Percentiles rank a stretch among this genome's conserved stretches.
phyloP scores from a whole-genome alignment of 1,284 basidiomycete species.

The Erythrobasidium hasegawianum region DNA sequence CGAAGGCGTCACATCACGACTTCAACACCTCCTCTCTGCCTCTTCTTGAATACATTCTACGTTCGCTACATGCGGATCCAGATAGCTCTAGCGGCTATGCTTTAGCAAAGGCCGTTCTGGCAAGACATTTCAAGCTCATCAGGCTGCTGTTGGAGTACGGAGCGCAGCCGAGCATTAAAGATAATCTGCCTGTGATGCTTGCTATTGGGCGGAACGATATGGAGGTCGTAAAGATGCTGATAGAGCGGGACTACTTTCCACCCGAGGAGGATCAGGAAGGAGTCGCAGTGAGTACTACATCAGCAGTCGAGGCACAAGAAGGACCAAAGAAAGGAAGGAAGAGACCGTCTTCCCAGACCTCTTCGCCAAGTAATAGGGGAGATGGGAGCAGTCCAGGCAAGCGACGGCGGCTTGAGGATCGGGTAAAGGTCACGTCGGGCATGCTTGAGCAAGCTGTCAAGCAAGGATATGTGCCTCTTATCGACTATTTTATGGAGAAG shows the following conservation, averaged over 20 bases:
- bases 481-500: slow-evolving; percentile 22
- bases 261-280: not conserved
- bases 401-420: slow-evolving; percentile 18
- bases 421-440: slow-evolving; percentile 15
- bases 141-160: slow-evolving; percentile 63
- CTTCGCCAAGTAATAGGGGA: not conserved
- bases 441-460: slow-evolving; percentile 32
- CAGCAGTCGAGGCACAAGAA: not conserved
- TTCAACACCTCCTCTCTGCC: slow-evolving; percentile 39
- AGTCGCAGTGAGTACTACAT: too few species aligned
- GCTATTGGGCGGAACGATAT: slow-evolving; percentile 69
- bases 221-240: slow-evolving; percentile 62
- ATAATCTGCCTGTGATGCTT: slow-evolving; percentile 62
- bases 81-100: slow-evolving; percentile 71
- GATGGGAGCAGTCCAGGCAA: slow-evolving; percentile 9
- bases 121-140: slow-evolving; percentile 61
- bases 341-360: not conserved
- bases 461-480: slow-evolving; percentile 22
- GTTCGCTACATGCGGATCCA: slow-evolving; percentile 48
- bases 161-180: slow-evolving; percentile 63
- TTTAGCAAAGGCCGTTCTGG: slow-evolving; percentile 67
- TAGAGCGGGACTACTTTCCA: slow-evolving; percentile 57
- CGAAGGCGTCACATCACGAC: not conserved
- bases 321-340: not conserved
- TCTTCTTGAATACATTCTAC: slow-evolving; percentile 48